Evolutionary conservation across 345 rosid species (phyloP), one percentile per base, ranked within the genome.

Genomic region (Gossypioides kirkii): DNA sequence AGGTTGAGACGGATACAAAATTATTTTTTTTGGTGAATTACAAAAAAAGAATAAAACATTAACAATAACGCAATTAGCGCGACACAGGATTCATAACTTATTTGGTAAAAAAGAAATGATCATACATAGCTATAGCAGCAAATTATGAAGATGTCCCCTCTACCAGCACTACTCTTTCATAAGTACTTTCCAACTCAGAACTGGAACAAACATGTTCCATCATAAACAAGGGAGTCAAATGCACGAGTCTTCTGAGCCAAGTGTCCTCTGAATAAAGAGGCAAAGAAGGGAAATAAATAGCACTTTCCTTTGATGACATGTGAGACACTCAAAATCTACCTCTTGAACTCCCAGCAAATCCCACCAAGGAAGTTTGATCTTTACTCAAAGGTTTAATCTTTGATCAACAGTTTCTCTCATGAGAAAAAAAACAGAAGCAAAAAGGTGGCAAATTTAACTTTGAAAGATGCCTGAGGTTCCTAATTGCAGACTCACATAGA

Each of bases 401-500:
- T 3, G n/a, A 36, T 63, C 18, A 43, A 17, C 42, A 26, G 38
- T 16, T 16, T 18, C 17, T 47, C 38, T 2, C 56, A 46, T 46
- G 23, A 68, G 16, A 55, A 49, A 2, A 36, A 18, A 4, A 18
- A 18, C n/a, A 25, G 13, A 20, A 16, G 47, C 47, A 12, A 41
- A 63, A 63, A 5, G 69, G 8, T 41, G 4, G 17, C 42, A n/a
- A 36, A 10, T 2, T 32, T 32, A 4, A 32, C 7, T 7, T 32
- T 32, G 38, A 32, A 32, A 32, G 52, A 47, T 47, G 17, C 52
- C 52, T 2, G 14, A 7, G 58, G 61, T 75, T 36, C 38, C 54
- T 42, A 22, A 32, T 3, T 3, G 70, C 63, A 38, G 72, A 42
- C 54, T 68, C 79, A 36, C 59, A 22, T 45, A 46, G 54, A 25